Conservation (phyloP, 768 basidiomycete genomes). For the Scleroderma citrinum region DNA sequence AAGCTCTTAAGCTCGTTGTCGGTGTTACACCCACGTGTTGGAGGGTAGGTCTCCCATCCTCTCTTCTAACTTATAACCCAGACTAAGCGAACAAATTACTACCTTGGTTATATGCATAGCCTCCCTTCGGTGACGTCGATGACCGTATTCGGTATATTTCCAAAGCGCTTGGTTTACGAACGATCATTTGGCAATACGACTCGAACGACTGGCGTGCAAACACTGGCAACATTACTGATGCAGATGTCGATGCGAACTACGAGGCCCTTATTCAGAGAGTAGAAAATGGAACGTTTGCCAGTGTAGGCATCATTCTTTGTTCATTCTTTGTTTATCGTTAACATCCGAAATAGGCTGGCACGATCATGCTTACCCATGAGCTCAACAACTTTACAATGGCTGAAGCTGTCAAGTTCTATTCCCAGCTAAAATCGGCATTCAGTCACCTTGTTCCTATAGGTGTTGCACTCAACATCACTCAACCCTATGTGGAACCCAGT, state of each 20-base stretch:
- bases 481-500: slow-evolving; percentile 47
- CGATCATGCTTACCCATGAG: slow-evolving; percentile 54
- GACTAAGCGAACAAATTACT: neutral
- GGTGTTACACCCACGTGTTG: slow-evolving; percentile 58
- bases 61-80: neutral
- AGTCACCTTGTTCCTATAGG: slow-evolving; percentile 46
- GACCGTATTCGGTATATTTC: slow-evolving; percentile 73
- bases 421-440: slow-evolving; percentile 40
- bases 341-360: slow-evolving; percentile 38
- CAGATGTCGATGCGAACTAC: slow-evolving; percentile 51
- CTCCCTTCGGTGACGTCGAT: slow-evolving; percentile 66
- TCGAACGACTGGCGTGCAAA: slow-evolving; percentile 71
- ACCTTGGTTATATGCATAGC: slow-evolving; percentile 27
- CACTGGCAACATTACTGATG: slow-evolving; percentile 37
- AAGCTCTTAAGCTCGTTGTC: slow-evolving; percentile 49
- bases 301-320: slow-evolving; percentile 19
- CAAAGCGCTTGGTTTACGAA: slow-evolving; percentile 58
- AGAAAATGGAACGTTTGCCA: slow-evolving; percentile 36
- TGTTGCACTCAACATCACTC: slow-evolving; percentile 44
- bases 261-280: slow-evolving; percentile 44
- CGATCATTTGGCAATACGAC: slow-evolving; percentile 69
- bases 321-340: neutral
- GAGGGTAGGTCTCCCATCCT: slow-evolving; percentile 36
- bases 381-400: slow-evolving; percentile 57
- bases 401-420: slow-evolving; percentile 47